Base-by-base conservation (phyloP, 257 asterid species). In the Solanum piurae region DNA sequence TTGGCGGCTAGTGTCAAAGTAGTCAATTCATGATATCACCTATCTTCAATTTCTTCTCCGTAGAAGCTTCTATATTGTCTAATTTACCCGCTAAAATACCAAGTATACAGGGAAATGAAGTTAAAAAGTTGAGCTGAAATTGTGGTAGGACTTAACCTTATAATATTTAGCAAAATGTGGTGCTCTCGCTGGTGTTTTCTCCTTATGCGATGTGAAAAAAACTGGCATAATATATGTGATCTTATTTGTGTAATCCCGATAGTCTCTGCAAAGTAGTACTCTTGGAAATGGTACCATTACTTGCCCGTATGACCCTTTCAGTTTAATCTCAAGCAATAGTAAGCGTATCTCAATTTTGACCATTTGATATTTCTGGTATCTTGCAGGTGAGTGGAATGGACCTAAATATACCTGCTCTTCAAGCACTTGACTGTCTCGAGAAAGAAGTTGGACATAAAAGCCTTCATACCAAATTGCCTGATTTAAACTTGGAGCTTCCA, bases 401-500 rank as follows among this genome's bases (percentile, higher is more conserved):
- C 84, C 58, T 84, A 36, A 58, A 27, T 40, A 21, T 73, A 52
- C 75, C 84, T 80, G 33, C 85, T 88, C 80, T 38, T 80, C 31
- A 80, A 60, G 44, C 71, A n/a, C 60, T 49, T 82, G 85, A 87
- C 79, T 72, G 90, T 44, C 88, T 89, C 12, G 38, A 82, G 44
- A 90, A 89, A 64, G 89, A 87, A 86, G 71, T 42, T 44, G 89
- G 86, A 84, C 52, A 20, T 29, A 80, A 79, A 44, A 79, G 55
- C 25, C 5, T 42, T 79, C 29, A 36, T 21, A 20, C 82, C 49
- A 46, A 88, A 85, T 21, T 91, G 83, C 94, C 95, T 52, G 95
- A 90, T 83, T 92, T 89, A 58, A 94, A 93, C 91, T 88, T 92
- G 83, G 91, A 92, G 90, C 89, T 84, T 87, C 94, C 91, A n/a